These are phyloP conservation scores for Globisporangium radiosum DNA, from an alignment of 352 stramenopile species.

Conservation along the genomic window DNA sequence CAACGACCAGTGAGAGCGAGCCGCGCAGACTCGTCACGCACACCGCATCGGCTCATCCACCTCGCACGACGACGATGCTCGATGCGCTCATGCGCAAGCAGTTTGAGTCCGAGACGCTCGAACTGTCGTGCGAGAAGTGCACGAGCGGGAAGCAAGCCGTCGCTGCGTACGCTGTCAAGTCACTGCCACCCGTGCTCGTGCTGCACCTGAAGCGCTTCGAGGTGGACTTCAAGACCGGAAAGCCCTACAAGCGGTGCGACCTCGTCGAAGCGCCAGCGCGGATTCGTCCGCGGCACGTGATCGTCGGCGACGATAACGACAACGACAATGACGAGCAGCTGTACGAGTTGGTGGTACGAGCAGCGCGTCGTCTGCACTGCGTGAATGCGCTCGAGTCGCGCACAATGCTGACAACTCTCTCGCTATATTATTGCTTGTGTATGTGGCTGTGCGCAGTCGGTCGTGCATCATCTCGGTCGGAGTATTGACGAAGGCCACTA, in stretches of 20 bases:
- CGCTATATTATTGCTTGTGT: not conserved
- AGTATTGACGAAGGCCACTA: constrained; percentile 84
- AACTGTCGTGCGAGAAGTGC: constrained; percentile 84
- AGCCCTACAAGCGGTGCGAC: constrained; percentile 79
- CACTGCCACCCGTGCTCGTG: constrained; percentile 61
- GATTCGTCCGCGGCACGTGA: constrained; percentile 31
- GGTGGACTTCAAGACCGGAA: constrained; percentile 53
- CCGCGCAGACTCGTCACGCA: not conserved
- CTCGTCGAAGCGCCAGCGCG: constrained; percentile 49
- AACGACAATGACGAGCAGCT: constrained; percentile 18
- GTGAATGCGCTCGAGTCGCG: too few species aligned
- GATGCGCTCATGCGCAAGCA: constrained; percentile 65
- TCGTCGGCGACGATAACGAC: constrained; percentile 24
- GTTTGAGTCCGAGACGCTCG: constrained; percentile 69
- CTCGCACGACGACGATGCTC: constrained; percentile 32
- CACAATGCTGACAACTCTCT: too few species aligned
- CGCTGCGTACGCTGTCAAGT: constrained; percentile 55
- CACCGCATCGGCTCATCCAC: not conserved
- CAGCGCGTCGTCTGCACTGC: too few species aligned
- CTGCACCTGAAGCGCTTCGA: constrained; percentile 86
- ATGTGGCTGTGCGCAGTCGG: constrained; percentile 37
- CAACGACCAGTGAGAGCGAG: not conserved
- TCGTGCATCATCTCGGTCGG: constrained; percentile 77
- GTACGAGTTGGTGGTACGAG: constrained; percentile 47
- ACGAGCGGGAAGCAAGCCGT: constrained; percentile 55